A percentile compares a stretch with the other conserved stretches of the same genome.
Conservation (phyloP, 2,329 filamentous ascomycete genomes). For the Aspergillus cejpii region DNA sequence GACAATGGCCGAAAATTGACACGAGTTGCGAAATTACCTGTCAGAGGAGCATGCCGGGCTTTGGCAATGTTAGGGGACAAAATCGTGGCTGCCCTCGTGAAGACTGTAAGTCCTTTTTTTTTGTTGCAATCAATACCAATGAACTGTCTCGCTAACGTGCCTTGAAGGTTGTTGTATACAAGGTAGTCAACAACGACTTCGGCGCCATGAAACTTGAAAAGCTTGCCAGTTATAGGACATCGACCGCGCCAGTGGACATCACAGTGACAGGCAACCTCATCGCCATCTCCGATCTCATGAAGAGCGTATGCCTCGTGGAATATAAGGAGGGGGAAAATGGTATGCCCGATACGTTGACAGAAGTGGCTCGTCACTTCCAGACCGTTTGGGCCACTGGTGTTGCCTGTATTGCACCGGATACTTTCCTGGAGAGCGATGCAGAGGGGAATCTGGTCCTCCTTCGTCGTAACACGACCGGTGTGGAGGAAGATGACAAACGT, state of each 20-base stretch:
- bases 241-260: slow-evolving; percentile 77
- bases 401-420: slow-evolving; percentile 62
- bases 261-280: slow-evolving; percentile 68
- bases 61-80: slow-evolving; percentile 67
- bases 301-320: slow-evolving; percentile 74
- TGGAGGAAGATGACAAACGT: slow-evolving; percentile 65
- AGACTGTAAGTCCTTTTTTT: slow-evolving; percentile 56
- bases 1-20: slow-evolving; percentile 63
- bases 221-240: slow-evolving; percentile 68
- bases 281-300: slow-evolving; percentile 87
- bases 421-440: slow-evolving; percentile 76
- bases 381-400: slow-evolving; percentile 77
- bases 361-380: slow-evolving; percentile 74
- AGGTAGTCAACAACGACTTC: slow-evolving; percentile 37
- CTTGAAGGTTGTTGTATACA: slow-evolving; percentile 52
- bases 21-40: slow-evolving; percentile 59
- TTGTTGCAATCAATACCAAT: slow-evolving; percentile 1
- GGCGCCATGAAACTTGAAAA: slow-evolving; percentile 54
- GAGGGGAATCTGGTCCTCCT: slow-evolving; percentile 82
- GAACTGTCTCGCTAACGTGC: slow-evolving; percentile 13
- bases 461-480: slow-evolving; percentile 63
- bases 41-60: slow-evolving; percentile 75
- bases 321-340: slow-evolving; percentile 55
- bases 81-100: slow-evolving; percentile 81
- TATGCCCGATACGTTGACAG: slow-evolving; percentile 57